These are phyloP conservation scores for Barnettozyma wickerhamii DNA, from an alignment of 805 yeast genomes.

Conservation along the genomic window DNA sequence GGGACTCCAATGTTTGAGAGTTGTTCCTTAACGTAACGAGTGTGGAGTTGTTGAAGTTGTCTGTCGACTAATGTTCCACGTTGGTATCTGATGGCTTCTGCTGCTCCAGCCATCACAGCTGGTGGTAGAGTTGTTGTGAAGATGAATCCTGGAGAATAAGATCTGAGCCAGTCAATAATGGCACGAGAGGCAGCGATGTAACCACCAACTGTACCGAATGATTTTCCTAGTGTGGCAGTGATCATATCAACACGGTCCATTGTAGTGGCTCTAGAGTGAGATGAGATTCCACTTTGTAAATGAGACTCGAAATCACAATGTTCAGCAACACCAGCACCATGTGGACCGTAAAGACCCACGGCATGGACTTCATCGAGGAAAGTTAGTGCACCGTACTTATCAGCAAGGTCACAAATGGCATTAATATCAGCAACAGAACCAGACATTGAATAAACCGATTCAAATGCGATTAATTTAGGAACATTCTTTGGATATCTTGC, in stretches of 20 bases:
- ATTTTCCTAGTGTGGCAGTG: constrained; percentile 97
- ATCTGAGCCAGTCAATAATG: constrained; percentile 92
- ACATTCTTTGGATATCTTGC: constrained; percentile 77
- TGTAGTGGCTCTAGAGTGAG: constrained; percentile 52
- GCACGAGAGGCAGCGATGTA: constrained; percentile 85
- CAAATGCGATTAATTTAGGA: constrained; percentile 96
- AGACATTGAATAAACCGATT: constrained; percentile 96
- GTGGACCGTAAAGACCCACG: constrained; percentile 98
- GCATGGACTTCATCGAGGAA: constrained; percentile 99
- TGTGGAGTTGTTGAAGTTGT: constrained; percentile 77
- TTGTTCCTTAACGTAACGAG: constrained; percentile 76
- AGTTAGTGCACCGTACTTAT: constrained; percentile 94
- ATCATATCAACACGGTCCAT: constrained; percentile 92
- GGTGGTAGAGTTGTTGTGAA: constrained; percentile 98
- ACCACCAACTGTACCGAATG: constrained; percentile 97
- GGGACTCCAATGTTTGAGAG: constrained; percentile 78
- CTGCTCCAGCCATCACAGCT: constrained; percentile 94
- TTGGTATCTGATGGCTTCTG: constrained; percentile 81
- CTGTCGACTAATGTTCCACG: constrained; percentile 75
- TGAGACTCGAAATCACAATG: constrained; percentile 88
- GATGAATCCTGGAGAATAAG: constrained; percentile 95
- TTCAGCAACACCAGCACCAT: constrained; percentile 99
- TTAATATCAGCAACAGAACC: constrained; percentile 96
- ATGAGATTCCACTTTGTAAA: constrained; percentile 57
- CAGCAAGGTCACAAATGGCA: constrained; percentile 91